Base-by-base conservation (phyloP, 345 rosid genomes). In the Cardamine occulta region DNA sequence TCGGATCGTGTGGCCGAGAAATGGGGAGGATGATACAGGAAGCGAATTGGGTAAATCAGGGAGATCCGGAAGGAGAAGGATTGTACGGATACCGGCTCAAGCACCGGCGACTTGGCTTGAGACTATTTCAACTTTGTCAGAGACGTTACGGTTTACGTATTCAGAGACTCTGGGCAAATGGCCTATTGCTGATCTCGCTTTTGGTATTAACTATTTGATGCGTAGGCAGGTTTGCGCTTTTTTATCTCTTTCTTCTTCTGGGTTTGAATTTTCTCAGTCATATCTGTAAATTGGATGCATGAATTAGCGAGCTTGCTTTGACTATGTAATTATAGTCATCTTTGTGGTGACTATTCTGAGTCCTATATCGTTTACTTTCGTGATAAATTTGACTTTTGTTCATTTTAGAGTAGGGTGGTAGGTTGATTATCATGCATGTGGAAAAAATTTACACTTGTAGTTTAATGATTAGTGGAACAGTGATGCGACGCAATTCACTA, bases 101-200 rank as follows among this genome's bases (percentile, higher is more conserved):
- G 98, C 99, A 11, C 97, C 99, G 8, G 96, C 96, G 24, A 95
- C 98, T 34, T 89, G 95, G 93, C 83, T 89, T n/a, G 97, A 95
- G 83, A 82, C 97, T 24, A 84, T 95, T 48, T 78, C 94, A 1
- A 95, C 98, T 32, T 49, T 95, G 31, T 85, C 94, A 11, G 98
- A 95, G 82, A 95, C 99, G 28, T 85, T 95, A 17, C 82, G 94
- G 61, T 95, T 93, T 59, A 95, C 96, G 9, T 96, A 89, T 84
- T 88, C 96, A 8, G 98, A 96, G 80, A 96, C 99, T 58, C 76
- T 96, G 26, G 99, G 99, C 5, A 93, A 96, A 84, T 96, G 99
- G 98, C 99, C 99, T 8, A 84, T 96, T 29, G 96, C 86, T 26
- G 97, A 96, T 84, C 83, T 96, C 74, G 99, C 99, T 56, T 96